Evolutionary conservation across 495 filamentous ascomycete genomes (phyloP), one percentile per base, ranked within the genome.

Genomic region (Hypoxylon crocopeplum): DNA sequence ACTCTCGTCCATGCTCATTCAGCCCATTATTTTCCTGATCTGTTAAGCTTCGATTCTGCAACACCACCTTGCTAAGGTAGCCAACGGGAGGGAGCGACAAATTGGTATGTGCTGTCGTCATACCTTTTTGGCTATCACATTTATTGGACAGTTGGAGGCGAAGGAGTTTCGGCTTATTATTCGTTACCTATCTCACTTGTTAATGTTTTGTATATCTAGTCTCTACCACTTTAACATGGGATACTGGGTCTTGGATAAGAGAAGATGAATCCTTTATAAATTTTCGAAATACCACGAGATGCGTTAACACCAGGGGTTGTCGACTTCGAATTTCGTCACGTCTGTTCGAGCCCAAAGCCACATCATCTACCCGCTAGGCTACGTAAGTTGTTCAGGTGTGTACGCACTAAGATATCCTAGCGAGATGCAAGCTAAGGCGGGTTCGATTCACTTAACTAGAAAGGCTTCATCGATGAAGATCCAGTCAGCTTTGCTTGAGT

Each of bases 41-140:
- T 32, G 44, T 36, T 36, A 55, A 58, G 61, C 61, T 58, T 55
- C 16, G 49, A 51, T 47, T 42, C 50, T 59, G 49, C 50, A 44
- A 55, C 56, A 51, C 55, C 50, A 64, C 61, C 49, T 56, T 49
- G 55, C 19, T 38, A n/a, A n/a, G n/a, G n/a, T n/a, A 27, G 25
- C 45, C 44, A 63, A 29, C 24, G 6, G 47, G 41, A 22, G 47
- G 52, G 53, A 56, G 40, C 19, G 12, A 33, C 29, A 5, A 5
- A 7, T 47, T 33, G 8, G 34, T 39, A 20, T 16, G 16, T 34
- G 5, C 17, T 57, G 48, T 59, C 61, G 61, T 64, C 61, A 64
- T 64, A 64, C 55, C 61, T 38, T 33, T 40, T 48, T 53, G 49
- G 42, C 15, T 11, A 36, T 63, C 48, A 54, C n/a, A n/a, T 3